Evolutionary conservation across 768 basidiomycete species (phyloP).

Genomic region (Podaxis sp.): DNA sequence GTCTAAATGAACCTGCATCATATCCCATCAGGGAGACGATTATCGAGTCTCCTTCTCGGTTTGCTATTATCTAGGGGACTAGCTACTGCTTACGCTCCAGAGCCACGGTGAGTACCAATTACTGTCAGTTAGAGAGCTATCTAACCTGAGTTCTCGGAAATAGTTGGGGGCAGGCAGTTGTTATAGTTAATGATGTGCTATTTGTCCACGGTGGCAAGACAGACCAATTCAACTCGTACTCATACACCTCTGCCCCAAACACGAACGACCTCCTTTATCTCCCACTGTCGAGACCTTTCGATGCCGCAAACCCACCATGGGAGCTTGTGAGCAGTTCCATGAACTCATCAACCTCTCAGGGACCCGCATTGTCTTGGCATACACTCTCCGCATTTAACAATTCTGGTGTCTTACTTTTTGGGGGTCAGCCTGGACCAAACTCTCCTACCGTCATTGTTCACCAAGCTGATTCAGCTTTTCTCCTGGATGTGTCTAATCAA

Average conservation of each 20-base stretch:
- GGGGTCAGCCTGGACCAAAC: conserved; percentile 67
- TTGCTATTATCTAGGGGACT: neutral
- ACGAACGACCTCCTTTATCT: conserved; percentile 67
- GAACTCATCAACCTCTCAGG: conserved; percentile 40
- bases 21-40: neutral
- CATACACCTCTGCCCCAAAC: conserved; percentile 73
- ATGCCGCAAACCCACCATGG: conserved; percentile 66
- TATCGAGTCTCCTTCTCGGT: neutral
- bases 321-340: conserved; percentile 44
- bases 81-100: neutral
- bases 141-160: neutral
- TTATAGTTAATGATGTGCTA: conserved; percentile 53
- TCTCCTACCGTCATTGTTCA: conserved; percentile 47
- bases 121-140: neutral
- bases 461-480: conserved; percentile 56
- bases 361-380: conserved; percentile 76
- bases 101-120: conserved; percentile 2
- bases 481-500: conserved; percentile 42
- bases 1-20: conserved; percentile 4
- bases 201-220: conserved; percentile 81
- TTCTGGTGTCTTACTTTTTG: conserved; percentile 58
- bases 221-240: conserved; percentile 61
- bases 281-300: conserved; percentile 58
- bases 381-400: conserved; percentile 64
- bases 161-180: conserved; percentile 84